Evolutionary conservation across 305 asterid genomes (phyloP).

Genomic region (Plantago rigida): DNA sequence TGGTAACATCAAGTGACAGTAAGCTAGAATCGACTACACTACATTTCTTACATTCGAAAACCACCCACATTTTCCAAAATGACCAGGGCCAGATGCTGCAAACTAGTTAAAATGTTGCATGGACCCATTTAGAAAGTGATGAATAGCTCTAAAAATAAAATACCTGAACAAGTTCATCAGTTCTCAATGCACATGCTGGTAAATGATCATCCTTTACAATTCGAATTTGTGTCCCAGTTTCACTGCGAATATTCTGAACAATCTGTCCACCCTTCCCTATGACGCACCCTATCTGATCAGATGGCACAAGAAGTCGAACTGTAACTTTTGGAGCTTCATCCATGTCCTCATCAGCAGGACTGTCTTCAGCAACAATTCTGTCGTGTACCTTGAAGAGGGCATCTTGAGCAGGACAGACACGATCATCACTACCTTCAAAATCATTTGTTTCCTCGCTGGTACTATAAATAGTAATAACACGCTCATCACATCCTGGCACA

Average conservation of each 20-base stretch:
- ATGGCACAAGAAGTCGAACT: constrained; percentile 69
- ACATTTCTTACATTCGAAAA: no score
- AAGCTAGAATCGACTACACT: background rate
- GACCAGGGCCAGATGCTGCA: no score
- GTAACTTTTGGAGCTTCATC: constrained; percentile 52
- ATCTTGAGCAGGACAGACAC: constrained; percentile 72
- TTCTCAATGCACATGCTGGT: constrained; percentile 72
- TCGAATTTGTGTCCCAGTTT: constrained; percentile 87
- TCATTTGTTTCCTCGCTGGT: constrained; percentile 68
- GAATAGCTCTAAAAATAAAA: constrained; percentile 14
- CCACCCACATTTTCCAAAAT: no score
- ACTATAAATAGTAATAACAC: constrained; percentile 75
- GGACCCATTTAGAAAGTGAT: background rate
- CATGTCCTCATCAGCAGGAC: constrained; percentile 39
- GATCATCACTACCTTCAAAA: constrained; percentile 48
- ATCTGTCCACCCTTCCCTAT: constrained; percentile 94
- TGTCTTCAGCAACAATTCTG: constrained; percentile 62
- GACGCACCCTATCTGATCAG: constrained; percentile 88
- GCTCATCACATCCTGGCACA: constrained; percentile 69
- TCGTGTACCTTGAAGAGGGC: constrained; percentile 89
- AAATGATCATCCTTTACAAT: constrained; percentile 64
- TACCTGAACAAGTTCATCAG: constrained; percentile 96
- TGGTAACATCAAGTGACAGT: background rate
- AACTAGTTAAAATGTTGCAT: no score
- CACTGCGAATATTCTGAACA: constrained; percentile 69